Evolutionary conservation across 106 monocot species (phyloP).

Genomic region (Narthecium ossifragum): DNA sequence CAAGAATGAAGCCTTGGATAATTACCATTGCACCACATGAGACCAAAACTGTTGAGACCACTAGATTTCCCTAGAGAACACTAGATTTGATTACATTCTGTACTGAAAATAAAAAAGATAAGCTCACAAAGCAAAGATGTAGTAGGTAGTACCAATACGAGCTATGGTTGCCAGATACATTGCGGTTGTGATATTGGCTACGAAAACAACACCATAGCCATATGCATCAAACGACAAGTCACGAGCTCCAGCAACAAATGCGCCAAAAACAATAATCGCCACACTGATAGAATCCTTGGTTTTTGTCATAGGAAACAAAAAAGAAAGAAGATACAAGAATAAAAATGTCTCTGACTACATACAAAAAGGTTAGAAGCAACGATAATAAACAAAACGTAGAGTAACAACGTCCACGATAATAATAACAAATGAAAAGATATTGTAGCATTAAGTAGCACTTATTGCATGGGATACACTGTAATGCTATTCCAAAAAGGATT

Average conservation of each 20-base stretch:
- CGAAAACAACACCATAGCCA: slow-evolving; percentile 78
- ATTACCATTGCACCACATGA: slow-evolving; percentile 99
- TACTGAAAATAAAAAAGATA: slow-evolving; percentile 6
- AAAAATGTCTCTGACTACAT: neutral
- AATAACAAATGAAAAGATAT: neutral
- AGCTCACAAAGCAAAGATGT: slow-evolving; percentile 11
- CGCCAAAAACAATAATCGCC: slow-evolving; percentile 84
- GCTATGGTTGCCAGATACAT: slow-evolving; percentile 95
- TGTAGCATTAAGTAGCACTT: no score
- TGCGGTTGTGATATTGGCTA: slow-evolving; percentile 88
- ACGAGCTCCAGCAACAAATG: slow-evolving; percentile 89
- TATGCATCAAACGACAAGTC: slow-evolving; percentile 83
- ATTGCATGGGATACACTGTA: no score
- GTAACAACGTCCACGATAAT: neutral
- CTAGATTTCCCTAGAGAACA: slow-evolving; percentile 71
- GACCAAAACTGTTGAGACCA: slow-evolving; percentile 96
- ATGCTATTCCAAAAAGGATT: no score
- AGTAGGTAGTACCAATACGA: slow-evolving; percentile 59
- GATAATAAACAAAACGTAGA: neutral
- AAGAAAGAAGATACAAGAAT: slow-evolving; percentile 13
- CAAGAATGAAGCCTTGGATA: neutral
- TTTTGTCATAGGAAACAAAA: slow-evolving; percentile 32
- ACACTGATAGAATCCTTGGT: slow-evolving; percentile 66
- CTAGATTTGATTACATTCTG: neutral
- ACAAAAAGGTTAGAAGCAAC: neutral